Conservation (phyloP, 768 basidiomycete species). For the Dentipellis sp. region DNA sequence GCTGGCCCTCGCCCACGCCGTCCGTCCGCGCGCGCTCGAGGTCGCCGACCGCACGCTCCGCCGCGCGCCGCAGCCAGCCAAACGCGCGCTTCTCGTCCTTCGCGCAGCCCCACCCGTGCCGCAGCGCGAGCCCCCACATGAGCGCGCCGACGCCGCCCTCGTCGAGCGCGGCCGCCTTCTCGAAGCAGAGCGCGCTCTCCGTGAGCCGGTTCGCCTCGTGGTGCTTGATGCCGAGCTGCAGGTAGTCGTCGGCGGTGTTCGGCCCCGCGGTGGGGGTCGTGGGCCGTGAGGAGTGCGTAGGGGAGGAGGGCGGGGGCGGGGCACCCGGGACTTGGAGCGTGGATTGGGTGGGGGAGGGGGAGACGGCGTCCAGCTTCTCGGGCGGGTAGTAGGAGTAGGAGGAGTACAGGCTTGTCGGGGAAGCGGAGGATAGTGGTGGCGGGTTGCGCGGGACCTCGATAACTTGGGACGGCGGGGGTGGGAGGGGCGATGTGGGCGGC, state of each 20-base stretch:
- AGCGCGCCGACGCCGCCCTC: slow-evolving; percentile 88
- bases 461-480: slow-evolving; percentile 6
- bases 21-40: slow-evolving; percentile 54
- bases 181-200: slow-evolving; percentile 67
- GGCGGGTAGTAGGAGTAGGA: slow-evolving; percentile 22
- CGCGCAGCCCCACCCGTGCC: slow-evolving; percentile 83
- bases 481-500: neutral
- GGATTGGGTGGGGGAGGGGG: slow-evolving; percentile 2
- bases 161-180: slow-evolving; percentile 63
- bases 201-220: slow-evolving; percentile 65
- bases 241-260: slow-evolving; percentile 51
- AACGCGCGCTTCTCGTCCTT: slow-evolving; percentile 76
- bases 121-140: slow-evolving; percentile 81
- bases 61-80: slow-evolving; percentile 75
- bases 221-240: slow-evolving; percentile 69
- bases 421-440: slow-evolving; percentile 8
- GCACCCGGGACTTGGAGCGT: slow-evolving; percentile 13
- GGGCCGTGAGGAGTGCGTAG: neutral
- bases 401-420: slow-evolving; percentile 19
- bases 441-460: slow-evolving; percentile 1
- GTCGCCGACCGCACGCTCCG: slow-evolving; percentile 71
- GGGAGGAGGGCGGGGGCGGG: slow-evolving; percentile 4
- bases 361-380: slow-evolving; percentile 10
- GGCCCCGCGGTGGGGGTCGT: slow-evolving; percentile 7
- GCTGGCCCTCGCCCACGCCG: slow-evolving; percentile 22